Base-by-base conservation (phyloP, 2,329 filamentous ascomycete genomes). In the Pseudonectria buxi region DNA sequence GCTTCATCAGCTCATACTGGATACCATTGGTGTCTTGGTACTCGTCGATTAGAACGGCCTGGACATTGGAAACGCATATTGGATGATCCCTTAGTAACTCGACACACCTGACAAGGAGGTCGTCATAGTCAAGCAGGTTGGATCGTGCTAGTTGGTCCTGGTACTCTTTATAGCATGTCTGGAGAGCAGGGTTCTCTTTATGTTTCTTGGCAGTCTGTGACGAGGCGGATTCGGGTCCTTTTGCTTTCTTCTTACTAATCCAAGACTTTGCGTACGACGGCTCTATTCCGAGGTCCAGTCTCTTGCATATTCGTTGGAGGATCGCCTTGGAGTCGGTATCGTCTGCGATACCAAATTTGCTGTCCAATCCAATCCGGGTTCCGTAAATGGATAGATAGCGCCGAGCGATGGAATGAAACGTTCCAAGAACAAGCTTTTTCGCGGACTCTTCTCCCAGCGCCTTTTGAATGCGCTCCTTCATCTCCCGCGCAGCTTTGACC, bases 11-110 rank as follows among this genome's bases (percentile, higher is more conserved):
- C 49, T 95, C 87, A 53, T 94, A 96, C 59, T 98, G 90, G 4
- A 95, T 81, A 14, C 86, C 76, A 55, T 96, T 98, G 7, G 90
- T 96, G 62, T 98, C 90, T 61, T 98, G 90, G 45, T 95, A 98
- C 56, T 98, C 90, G 56, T 98, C 90, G 43, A 98, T 94, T 30
- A 98, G 71, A 6, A 96, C 88, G 0, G 86, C 78, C 58, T 95
- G 81, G 13, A 98, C 80, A 49, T 95, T 95, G 11, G 81, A 81
- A 3, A 95, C 89, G 51, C 89, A 95, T 11, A 76, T 69, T 1
- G 89, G 86, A 46, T 85, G 75, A 14, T 71, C 67, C 40, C 72
- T 74, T 14, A 98, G 71, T 10, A 98, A 71, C 40, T 94, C 79
- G 7, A 85, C 82, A 46, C 89, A 95, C 48, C 80, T 78, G 11